Evolutionary conservation across 441 rosid species (phyloP).

Genomic region (Jatropha multifida): DNA sequence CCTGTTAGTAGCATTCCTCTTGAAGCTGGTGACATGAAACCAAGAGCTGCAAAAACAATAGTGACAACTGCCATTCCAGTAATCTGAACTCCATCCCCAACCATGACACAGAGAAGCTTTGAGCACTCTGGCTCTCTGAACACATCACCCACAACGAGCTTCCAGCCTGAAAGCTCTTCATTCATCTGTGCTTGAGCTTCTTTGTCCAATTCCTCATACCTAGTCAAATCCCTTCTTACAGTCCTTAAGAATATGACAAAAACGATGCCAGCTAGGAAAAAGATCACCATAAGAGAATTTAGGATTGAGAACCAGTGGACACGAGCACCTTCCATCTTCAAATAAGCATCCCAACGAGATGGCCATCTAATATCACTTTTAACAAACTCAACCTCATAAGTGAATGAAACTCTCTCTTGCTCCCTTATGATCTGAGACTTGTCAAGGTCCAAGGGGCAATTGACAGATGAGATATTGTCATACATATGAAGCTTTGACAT

Average conservation of each 20-base stretch:
- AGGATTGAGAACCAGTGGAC: slow-evolving; percentile 96
- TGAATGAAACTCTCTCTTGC: slow-evolving; percentile 76
- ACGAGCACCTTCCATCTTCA: slow-evolving; percentile 95
- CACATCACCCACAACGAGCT: slow-evolving; percentile 95
- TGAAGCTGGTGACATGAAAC: slow-evolving; percentile 98
- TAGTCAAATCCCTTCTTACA: slow-evolving; percentile 89
- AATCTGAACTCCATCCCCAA: slow-evolving; percentile 92
- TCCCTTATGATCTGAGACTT: slow-evolving; percentile 86
- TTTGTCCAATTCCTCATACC: slow-evolving; percentile 93
- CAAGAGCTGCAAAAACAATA: slow-evolving; percentile 86
- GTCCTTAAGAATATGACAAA: slow-evolving; percentile 92
- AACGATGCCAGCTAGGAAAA: slow-evolving; percentile 91
- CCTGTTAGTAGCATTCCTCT: slow-evolving; percentile 93
- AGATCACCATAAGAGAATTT: slow-evolving; percentile 92
- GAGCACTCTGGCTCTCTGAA: slow-evolving; percentile 79
- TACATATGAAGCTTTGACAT: slow-evolving; percentile 69
- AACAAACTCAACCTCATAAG: slow-evolving; percentile 88
- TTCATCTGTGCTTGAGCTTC: slow-evolving; percentile 98
- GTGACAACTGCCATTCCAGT: slow-evolving; percentile 89
- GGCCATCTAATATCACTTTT: slow-evolving; percentile 88
- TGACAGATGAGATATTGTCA: slow-evolving; percentile 52
- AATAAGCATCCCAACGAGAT: slow-evolving; percentile 95
- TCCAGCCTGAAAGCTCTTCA: slow-evolving; percentile 97
- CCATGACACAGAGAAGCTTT: slow-evolving; percentile 83
- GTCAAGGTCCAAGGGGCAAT: slow-evolving; percentile 72